Evolutionary conservation across 2,329 filamentous ascomycete genomes (phyloP).

Genomic region (Tolypocladium endophyticum): DNA sequence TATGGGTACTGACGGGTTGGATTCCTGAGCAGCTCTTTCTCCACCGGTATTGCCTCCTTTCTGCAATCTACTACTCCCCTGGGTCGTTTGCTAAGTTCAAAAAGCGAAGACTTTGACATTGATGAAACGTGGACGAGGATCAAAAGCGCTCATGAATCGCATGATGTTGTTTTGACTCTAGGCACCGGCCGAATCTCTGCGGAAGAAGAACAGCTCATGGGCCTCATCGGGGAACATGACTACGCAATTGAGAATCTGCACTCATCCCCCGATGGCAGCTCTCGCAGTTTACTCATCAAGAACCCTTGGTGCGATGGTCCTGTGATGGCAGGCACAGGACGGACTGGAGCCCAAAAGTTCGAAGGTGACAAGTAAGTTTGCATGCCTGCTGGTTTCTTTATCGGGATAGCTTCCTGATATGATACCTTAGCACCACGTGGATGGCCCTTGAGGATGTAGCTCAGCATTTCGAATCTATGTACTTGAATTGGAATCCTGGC

Average conservation of each 20-base stretch:
- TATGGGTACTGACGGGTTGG: constrained; percentile 91
- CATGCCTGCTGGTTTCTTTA: not conserved
- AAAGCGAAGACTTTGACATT: constrained; percentile 65
- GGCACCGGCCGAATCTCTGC: constrained; percentile 76
- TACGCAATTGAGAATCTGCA: constrained; percentile 84
- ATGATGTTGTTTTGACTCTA: constrained; percentile 78
- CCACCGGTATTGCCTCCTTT: constrained; percentile 43
- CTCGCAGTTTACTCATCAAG: constrained; percentile 68
- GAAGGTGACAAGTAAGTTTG: constrained; percentile 1
- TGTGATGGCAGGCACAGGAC: constrained; percentile 41
- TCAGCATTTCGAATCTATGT: constrained; percentile 91
- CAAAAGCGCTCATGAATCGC: constrained; percentile 60
- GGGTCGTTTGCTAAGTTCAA: not conserved
- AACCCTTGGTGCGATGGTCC: constrained; percentile 90
- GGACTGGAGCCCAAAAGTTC: not conserved
- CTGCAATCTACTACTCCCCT: not conserved
- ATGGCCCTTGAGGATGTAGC: constrained; percentile 79
- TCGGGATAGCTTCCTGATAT: constrained; percentile 3
- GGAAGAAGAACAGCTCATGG: constrained; percentile 68
- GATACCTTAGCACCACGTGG: constrained; percentile 70
- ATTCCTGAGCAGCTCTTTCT: constrained; percentile 92
- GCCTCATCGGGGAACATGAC: constrained; percentile 82
- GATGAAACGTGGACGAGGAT: constrained; percentile 71
- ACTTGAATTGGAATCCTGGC: constrained; percentile 91
- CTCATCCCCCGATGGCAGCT: constrained; percentile 36